Base-by-base conservation (phyloP, 1,139 yeast genomes). In the Hemisphaericaspora lyxosophila region DNA sequence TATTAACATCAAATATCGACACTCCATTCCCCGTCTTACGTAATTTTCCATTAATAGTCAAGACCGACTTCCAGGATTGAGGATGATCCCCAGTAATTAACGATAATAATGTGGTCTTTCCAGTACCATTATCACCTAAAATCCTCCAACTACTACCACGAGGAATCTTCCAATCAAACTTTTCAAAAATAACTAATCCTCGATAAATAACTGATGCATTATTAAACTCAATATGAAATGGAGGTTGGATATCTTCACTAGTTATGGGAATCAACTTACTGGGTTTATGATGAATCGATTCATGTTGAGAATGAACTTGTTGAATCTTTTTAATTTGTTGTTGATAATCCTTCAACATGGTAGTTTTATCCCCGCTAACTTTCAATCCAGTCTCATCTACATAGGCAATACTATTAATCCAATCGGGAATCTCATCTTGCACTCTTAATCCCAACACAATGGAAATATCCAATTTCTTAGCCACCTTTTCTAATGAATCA, bases 71-170 rank as follows among this genome's bases (percentile, higher is more conserved):
- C 97, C 97, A 92, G 1, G 96, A 82, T 59, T 92, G 96, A 0
- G 98, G 98, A 55, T 92, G 98, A 53, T 92, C 98, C 2, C 96
- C 92, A 0, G 96, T 88, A 26, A 92, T 70, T 30, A 92, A 60
- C 2, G 97, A 81, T 13, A 92, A 62, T 14, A 92, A 62, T 0
- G 98, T 92, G 4, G 96, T 85, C 55, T 92, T 92, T 1, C 98
- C 98, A 0, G 95, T 74, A 1, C 98, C 98, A 50, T 92, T 92
- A 45, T 82, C 79, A 5, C 98, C 98, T 39, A 84, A 68, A 27
- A 92, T 72, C 55, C 94, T 90, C 96, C 97, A 89, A 51, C 78
- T 82, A 17, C 88, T 85, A 2, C 95, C 95, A 22, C 67, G 67
- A 3, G 70, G 67, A 7, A 89, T 82, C 14, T 62, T 64, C 92